Conservation (phyloP, 345 rosid species). For the Ceriops decandra region DNA sequence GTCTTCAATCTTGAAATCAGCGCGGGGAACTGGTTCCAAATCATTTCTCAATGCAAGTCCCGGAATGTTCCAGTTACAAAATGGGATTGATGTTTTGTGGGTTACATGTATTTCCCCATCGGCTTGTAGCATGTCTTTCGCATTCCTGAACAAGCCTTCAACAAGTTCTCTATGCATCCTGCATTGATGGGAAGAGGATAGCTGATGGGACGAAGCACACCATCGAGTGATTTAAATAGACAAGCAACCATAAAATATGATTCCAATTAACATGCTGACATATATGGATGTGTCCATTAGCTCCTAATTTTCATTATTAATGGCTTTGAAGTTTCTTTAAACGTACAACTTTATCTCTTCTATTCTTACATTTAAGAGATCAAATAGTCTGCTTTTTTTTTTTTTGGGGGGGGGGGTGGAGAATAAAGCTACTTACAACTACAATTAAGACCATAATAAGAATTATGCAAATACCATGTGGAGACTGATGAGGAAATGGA, state of each 20-base stretch:
- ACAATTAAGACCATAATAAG: no score
- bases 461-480: no score
- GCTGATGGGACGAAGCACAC: not conserved
- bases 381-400: not conserved
- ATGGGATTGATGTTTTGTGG: constrained; percentile 52
- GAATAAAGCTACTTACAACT: not conserved
- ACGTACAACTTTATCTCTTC: not conserved
- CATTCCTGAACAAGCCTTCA: constrained; percentile 40
- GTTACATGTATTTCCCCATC: constrained; percentile 53
- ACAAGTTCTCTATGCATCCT: constrained; percentile 51
- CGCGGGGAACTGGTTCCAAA: constrained; percentile 23
- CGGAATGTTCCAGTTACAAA: constrained; percentile 45
- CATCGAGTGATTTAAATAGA: not conserved
- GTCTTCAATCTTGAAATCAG: constrained; percentile 31
- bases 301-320: not conserved
- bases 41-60: constrained; percentile 42
- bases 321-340: not conserved
- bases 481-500: no score
- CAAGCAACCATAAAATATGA: not conserved
- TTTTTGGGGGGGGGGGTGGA: not conserved
- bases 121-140: constrained; percentile 38
- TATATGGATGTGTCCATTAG: no score
- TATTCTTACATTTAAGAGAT: constrained; percentile 1
- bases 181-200: constrained; percentile 1
- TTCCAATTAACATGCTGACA: no score